A percentile compares a stretch with the other conserved stretches of the same genome.
These are phyloP conservation scores for Collybia nuda DNA, from an alignment of 768 basidiomycete species.

Conservation along the genomic window DNA sequence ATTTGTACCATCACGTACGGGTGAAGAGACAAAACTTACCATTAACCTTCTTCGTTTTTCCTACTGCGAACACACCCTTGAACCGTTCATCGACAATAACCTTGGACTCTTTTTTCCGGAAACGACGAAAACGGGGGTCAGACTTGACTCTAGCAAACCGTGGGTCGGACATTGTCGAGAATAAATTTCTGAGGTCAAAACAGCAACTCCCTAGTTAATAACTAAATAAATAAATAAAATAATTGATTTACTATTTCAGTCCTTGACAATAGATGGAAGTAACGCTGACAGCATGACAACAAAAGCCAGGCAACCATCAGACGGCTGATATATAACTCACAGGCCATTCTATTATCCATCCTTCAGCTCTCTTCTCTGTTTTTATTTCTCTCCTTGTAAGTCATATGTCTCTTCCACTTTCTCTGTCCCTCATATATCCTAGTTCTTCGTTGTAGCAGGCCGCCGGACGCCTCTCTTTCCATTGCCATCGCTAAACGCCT, in stretches of 20 bases:
- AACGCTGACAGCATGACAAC: too few species aligned
- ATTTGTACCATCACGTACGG: neutral
- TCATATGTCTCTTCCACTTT: neutral
- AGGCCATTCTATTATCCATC: too few species aligned
- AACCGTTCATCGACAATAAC: conserved; percentile 92
- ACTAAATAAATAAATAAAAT: too few species aligned
- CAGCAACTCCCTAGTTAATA: too few species aligned
- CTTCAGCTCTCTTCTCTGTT: conserved; percentile 3
- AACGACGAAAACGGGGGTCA: conserved; percentile 90
- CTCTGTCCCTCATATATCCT: neutral
- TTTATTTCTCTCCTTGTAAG: neutral
- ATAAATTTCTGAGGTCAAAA: too few species aligned
- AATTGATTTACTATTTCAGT: too few species aligned
- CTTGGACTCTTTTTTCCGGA: conserved; percentile 77
- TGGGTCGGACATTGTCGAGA: conserved; percentile 69
- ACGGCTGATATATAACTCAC: too few species aligned
- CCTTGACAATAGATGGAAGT: too few species aligned
- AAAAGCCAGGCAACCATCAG: too few species aligned
- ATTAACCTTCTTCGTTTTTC: conserved; percentile 30
- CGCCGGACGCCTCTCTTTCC: conserved; percentile 18
- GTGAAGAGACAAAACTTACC: neutral
- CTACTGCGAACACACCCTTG: conserved; percentile 66
- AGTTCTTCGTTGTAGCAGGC: conserved; percentile 16
- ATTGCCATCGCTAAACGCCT: conserved; percentile 7
- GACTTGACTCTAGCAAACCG: conserved; percentile 85